Percentiles rank a stretch among this genome's conserved stretches.
These are phyloP conservation scores for Kockiozyma suomiensis DNA, from an alignment of 805 yeast species.

Conservation along the genomic window DNA sequence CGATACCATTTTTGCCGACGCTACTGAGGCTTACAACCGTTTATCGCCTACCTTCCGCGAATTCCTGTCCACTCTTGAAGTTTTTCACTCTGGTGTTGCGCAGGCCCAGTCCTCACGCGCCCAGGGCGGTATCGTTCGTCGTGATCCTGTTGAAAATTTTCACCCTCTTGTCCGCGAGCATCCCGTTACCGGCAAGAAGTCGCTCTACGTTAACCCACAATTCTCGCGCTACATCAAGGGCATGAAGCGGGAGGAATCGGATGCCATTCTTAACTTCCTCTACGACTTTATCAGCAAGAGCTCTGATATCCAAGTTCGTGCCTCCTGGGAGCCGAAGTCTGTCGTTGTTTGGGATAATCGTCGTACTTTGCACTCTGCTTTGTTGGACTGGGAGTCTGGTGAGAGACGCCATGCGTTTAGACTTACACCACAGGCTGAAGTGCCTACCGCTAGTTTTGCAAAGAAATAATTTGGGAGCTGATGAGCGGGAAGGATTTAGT, in stretches of 20 bases:
- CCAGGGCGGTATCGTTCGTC: constrained; percentile 51
- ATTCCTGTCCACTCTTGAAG: constrained; percentile 62
- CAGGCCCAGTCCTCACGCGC: constrained; percentile 44
- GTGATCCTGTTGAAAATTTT: constrained; percentile 50
- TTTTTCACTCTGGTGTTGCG: constrained; percentile 67
- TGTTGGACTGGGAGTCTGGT: constrained; percentile 59
- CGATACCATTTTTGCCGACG: constrained; percentile 76
- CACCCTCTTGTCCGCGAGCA: constrained; percentile 56
- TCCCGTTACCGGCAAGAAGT: constrained; percentile 54
- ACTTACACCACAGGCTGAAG: constrained; percentile 74
- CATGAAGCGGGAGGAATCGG: constrained; percentile 71
- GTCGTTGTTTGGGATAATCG: constrained; percentile 61
- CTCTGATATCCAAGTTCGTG: constrained; percentile 56
- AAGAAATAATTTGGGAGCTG: too few relatives aligned
- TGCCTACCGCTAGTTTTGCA: constrained; percentile 47
- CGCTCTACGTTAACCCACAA: constrained; percentile 48
- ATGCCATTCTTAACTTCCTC: constrained; percentile 59
- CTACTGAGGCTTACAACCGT: constrained; percentile 69
- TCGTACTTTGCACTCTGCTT: constrained; percentile 53
- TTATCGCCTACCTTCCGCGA: constrained; percentile 66
- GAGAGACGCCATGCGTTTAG: constrained; percentile 72
- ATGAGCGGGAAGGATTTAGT: too few relatives aligned
- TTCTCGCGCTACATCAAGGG: constrained; percentile 69
- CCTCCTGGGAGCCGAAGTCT: constrained; percentile 54
- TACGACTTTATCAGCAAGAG: constrained; percentile 50